Conservation (phyloP, 371 early-diverging fungal species). For the Dichotomocladium elegans region DNA sequence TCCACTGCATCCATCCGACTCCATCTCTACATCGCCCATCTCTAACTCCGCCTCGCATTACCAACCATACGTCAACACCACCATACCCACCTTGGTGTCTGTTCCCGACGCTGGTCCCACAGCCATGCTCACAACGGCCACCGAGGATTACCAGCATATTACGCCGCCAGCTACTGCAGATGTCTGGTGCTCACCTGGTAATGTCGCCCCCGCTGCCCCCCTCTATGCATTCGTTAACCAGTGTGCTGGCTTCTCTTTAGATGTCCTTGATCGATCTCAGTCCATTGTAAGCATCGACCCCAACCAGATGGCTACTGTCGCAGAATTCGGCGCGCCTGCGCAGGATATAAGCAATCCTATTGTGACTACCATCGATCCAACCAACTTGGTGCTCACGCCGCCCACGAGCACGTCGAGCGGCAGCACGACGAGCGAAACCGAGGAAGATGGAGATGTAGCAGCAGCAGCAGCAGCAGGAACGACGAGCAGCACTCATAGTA, state of each 20-base stretch:
- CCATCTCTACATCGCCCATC: conserved; percentile 19
- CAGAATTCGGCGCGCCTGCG: not conserved
- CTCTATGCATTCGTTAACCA: not conserved
- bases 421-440: not conserved
- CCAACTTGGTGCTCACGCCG: conserved; percentile 11
- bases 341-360: conserved; percentile 11
- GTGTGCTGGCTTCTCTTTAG: not conserved
- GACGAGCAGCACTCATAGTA: not conserved
- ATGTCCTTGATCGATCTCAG: conserved; percentile 9
- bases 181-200: conserved; percentile 13
- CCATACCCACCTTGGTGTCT: conserved; percentile 20
- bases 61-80: not conserved
- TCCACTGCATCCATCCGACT: not conserved
- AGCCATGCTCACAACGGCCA: conserved; percentile 19
- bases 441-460: too few species aligned
- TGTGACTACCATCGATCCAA: conserved; percentile 19
- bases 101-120: conserved; percentile 47
- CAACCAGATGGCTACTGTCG: too few species aligned
- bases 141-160: too few species aligned
- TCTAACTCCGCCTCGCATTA: conserved; percentile 1
- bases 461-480: not conserved
- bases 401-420: conserved; percentile 1
- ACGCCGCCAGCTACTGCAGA: conserved; percentile 1
- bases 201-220: not conserved
- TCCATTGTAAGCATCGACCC: conserved; percentile 7